Evolutionary conservation across 495 filamentous ascomycete species (phyloP).

Genomic region (Penicillium bialowiezense): DNA sequence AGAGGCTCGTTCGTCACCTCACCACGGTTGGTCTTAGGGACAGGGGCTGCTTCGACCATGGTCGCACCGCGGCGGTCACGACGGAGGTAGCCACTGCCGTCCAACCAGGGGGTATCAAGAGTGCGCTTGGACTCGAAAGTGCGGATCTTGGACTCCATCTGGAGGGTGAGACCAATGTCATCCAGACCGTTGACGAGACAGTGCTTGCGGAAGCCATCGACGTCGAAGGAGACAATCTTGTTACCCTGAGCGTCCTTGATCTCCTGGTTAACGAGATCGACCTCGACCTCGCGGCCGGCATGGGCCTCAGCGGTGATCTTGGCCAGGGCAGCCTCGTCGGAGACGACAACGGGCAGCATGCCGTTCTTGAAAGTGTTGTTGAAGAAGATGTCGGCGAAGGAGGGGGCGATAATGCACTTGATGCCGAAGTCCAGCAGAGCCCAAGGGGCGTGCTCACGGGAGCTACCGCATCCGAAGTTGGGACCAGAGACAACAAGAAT

Average conservation of each 20-base stretch:
- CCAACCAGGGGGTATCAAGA: slow-evolving; percentile 84
- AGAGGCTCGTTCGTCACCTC: slow-evolving; percentile 82
- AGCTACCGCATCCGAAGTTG: slow-evolving; percentile 95
- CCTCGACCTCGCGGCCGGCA: slow-evolving; percentile 81
- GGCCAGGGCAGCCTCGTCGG: slow-evolving; percentile 61
- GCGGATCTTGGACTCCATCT: slow-evolving; percentile 84
- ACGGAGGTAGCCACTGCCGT: slow-evolving; percentile 81
- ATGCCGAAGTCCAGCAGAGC: slow-evolving; percentile 96
- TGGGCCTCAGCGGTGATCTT: slow-evolving; percentile 75
- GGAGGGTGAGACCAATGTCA: slow-evolving; percentile 92
- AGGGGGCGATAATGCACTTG: slow-evolving; percentile 87
- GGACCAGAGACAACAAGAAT: slow-evolving; percentile 90
- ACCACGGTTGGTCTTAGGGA: slow-evolving; percentile 89
- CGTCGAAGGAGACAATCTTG: slow-evolving; percentile 73
- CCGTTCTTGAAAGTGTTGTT: slow-evolving; percentile 99
- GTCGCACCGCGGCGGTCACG: slow-evolving; percentile 61
- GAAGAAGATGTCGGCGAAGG: slow-evolving; percentile 97
- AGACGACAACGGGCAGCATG: slow-evolving; percentile 86
- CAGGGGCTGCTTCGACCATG: slow-evolving; percentile 75
- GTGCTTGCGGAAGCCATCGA: slow-evolving; percentile 90
- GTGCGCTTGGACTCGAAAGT: slow-evolving; percentile 77
- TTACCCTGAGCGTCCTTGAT: slow-evolving; percentile 74
- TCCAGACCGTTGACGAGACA: slow-evolving; percentile 93
- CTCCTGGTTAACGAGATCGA: slow-evolving; percentile 83
- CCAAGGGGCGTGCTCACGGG: slow-evolving; percentile 96